Conservation (phyloP, 306 rosid genomes). For the Luffa acutangula region DNA sequence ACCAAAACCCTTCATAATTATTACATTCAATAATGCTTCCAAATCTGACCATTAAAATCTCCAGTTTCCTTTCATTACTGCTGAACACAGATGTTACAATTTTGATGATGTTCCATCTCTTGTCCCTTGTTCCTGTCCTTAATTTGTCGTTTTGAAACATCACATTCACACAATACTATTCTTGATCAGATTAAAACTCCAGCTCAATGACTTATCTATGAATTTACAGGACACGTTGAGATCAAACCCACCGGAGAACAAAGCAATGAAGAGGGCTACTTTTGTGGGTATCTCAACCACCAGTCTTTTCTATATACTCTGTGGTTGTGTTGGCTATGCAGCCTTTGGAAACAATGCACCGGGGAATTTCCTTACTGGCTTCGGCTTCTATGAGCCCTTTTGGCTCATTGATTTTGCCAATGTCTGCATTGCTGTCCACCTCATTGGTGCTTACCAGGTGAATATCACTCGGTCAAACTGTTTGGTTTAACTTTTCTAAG, state of each 20-base stretch:
- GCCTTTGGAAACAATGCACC: conserved; percentile 93
- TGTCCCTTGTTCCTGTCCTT: neutral
- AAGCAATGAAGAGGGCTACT: conserved; percentile 75
- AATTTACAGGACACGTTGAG: conserved; percentile 68
- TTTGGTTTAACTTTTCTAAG: no score
- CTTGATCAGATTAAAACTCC: neutral
- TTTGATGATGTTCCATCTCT: neutral
- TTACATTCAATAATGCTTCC: neutral
- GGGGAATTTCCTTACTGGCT: conserved; percentile 95
- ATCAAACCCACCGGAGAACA: conserved; percentile 84
- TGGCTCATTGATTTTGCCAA: conserved; percentile 93
- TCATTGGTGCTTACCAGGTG: conserved; percentile 94
- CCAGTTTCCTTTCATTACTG: neutral
- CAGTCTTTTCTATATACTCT: conserved; percentile 63
- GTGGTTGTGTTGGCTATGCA: conserved; percentile 84
- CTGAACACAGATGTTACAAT: neutral
- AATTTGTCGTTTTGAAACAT: neutral
- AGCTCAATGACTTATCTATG: neutral
- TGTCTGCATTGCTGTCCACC: conserved; percentile 71
- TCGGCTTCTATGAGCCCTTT: conserved; percentile 96
- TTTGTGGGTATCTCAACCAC: conserved; percentile 67
- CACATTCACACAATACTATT: neutral
- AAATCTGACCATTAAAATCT: neutral
- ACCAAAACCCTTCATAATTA: neutral
- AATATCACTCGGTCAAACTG: neutral